Evolutionary conservation across 305 asterid genomes (phyloP).

Genomic region (Fraxinus floribunda): DNA sequence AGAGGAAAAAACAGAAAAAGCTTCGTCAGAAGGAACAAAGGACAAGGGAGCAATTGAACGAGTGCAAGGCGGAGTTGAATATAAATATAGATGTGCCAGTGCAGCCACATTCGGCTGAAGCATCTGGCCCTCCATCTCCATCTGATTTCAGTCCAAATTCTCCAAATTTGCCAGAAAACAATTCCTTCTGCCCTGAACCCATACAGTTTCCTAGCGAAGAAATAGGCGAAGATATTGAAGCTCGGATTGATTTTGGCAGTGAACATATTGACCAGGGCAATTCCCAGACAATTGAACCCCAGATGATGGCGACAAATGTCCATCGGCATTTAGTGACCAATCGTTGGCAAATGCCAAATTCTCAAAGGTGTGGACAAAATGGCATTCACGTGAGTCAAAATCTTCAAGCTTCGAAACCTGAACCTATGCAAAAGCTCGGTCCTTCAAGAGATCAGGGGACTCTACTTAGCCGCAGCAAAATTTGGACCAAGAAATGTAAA

Average conservation of each 20-base stretch:
- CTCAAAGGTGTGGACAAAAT: constrained; percentile 48
- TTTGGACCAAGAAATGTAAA: constrained; percentile 72
- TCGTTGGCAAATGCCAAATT: constrained; percentile 58
- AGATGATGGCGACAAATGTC: constrained; percentile 29
- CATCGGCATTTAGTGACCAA: constrained; percentile 29
- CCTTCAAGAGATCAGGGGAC: constrained; percentile 42
- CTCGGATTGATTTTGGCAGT: constrained; percentile 34
- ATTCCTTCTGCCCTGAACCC: constrained; percentile 35
- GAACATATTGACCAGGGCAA: constrained; percentile 37
- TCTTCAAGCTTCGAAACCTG: constrained; percentile 50
- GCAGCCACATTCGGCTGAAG: constrained; percentile 46
- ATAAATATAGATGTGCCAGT: constrained; percentile 36
- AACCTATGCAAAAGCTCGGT: constrained; percentile 47
- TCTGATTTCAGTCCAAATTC: constrained; percentile 44
- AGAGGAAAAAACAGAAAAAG: constrained; percentile 66
- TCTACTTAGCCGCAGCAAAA: constrained; percentile 44
- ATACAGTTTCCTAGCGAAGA: constrained; percentile 45
- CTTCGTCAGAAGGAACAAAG: constrained; percentile 72
- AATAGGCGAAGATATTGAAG: constrained; percentile 38
- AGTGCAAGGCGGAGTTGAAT: constrained; percentile 33
- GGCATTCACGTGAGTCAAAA: constrained; percentile 46
- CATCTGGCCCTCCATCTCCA: constrained; percentile 42
- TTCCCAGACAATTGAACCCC: constrained; percentile 43
- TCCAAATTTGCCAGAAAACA: constrained; percentile 31
- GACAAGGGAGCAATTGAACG: constrained; percentile 46